Evolutionary conservation across 345 rosid genomes (phyloP), one percentile per base, ranked within the genome.

Genomic region (Syzygium grande): DNA sequence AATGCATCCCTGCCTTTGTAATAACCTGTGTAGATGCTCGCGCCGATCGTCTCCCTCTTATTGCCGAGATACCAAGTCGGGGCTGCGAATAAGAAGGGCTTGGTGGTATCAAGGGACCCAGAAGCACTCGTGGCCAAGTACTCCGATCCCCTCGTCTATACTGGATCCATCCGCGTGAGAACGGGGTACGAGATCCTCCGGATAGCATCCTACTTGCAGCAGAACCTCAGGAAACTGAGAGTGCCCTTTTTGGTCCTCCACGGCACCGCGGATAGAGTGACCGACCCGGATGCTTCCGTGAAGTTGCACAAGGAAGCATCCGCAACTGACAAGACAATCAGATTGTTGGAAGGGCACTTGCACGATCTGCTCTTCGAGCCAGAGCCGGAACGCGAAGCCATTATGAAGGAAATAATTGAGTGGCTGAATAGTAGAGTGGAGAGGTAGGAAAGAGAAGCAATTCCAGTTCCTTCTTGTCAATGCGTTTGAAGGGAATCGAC

Each of bases 111-210:
- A n/a, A 94, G 98, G 56, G 99, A 98, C 87, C 97, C 98, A 23
- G 92, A 87, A 87, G 99, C 99, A 16, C 93, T 98, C 5, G 29
- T 92, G 79, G 95, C 96, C 29, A 98, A 98, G 90, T 98, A 96
- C 87, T 94, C 99, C 2, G 99, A 98, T 85, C 99, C 99, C 6
- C 91, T 98, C 87, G 98, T 96, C 51, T 95, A 95, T 87, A 98
- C 99, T 0, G 99, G 99, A 85, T 93, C 95, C 84, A 94, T 98
- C 87, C 88, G 99, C 46, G 96, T 95, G 25, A 92, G 94, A 85
- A 98, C 99, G 10, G 99, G 98, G 10, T 95, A 96, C n/a, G 99
- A 96, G 92, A 96, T 98, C 85, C 93, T 98, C 51, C 92, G 97
- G 61, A 92, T 96, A 68, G 87, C 97, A 27, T 77, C 96, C 34